These are phyloP conservation scores for Silene uniflora DNA, from an alignment of 148 eudicot genomes.

Conservation along the genomic window DNA sequence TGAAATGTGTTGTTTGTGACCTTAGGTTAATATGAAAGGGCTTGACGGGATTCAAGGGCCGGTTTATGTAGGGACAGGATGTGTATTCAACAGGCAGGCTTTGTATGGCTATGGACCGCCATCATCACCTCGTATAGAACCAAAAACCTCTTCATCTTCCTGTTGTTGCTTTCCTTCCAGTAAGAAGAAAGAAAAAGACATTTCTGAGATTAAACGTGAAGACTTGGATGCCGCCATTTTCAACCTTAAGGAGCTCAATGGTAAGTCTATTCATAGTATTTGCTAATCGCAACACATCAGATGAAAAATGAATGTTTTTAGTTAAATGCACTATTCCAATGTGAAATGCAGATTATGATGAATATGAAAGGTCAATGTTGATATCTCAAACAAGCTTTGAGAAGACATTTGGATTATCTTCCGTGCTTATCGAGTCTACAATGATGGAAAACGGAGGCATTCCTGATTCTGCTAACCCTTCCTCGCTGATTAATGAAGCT, in stretches of 20 bases:
- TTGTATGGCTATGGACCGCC: constrained; percentile 90
- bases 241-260: constrained; percentile 85
- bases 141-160: constrained; percentile 64
- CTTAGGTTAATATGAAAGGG: constrained; percentile 98
- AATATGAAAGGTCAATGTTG: constrained; percentile 83
- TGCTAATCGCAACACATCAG: not conserved
- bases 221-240: constrained; percentile 90
- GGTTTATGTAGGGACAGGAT: constrained; percentile 95
- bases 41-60: constrained; percentile 99
- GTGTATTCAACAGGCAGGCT: constrained; percentile 94
- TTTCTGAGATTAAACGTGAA: constrained; percentile 70
- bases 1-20: not conserved
- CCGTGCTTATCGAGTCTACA: constrained; percentile 93
- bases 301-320: not conserved
- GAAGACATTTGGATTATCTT: constrained; percentile 91
- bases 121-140: constrained; percentile 44
- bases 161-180: constrained; percentile 72
- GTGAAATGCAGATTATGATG: constrained; percentile 69
- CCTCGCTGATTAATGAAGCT: constrained; percentile 85
- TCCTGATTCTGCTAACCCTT: constrained; percentile 77
- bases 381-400: constrained; percentile 97
- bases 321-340: not conserved
- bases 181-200: constrained; percentile 62
- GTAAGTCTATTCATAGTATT: constrained; percentile 37
- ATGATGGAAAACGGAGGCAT: constrained; percentile 93